These are phyloP conservation scores for Pestalotiopsis sp. DNA, from an alignment of 2,329 filamentous ascomycete species.

Conservation along the genomic window DNA sequence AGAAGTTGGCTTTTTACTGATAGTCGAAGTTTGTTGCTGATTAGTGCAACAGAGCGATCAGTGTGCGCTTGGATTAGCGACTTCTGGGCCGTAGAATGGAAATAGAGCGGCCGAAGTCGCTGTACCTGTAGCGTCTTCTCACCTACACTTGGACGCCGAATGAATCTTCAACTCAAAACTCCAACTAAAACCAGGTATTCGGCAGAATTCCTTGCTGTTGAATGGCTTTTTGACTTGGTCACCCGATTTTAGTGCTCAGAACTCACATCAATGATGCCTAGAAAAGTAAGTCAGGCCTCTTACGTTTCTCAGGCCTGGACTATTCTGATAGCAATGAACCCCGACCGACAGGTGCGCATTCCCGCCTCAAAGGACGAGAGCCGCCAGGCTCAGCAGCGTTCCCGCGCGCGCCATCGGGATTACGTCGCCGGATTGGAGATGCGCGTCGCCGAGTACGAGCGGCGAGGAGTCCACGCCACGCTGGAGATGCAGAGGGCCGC, in stretches of 20 bases:
- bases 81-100: too few species aligned
- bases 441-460: slow-evolving; percentile 49
- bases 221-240: too few species aligned
- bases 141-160: too few species aligned
- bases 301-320: neutral
- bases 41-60: too few species aligned
- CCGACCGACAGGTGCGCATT: slow-evolving; percentile 18
- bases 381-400: slow-evolving; percentile 57
- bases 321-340: neutral
- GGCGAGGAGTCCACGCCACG: slow-evolving; percentile 49
- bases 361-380: slow-evolving; percentile 23
- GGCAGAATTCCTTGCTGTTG: too few species aligned
- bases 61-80: too few species aligned
- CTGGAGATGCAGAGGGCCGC: slow-evolving; percentile 57
- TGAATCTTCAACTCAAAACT: too few species aligned
- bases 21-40: too few species aligned
- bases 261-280: neutral
- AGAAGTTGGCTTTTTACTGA: too few species aligned
- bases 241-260: neutral
- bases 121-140: too few species aligned
- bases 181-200: too few species aligned
- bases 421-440: slow-evolving; percentile 50
- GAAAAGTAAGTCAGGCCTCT: neutral
- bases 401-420: slow-evolving; percentile 52
- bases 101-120: too few species aligned